These are phyloP conservation scores for Diaporthe vexans DNA, from an alignment of 2,329 filamentous ascomycete genomes.

Conservation along the genomic window DNA sequence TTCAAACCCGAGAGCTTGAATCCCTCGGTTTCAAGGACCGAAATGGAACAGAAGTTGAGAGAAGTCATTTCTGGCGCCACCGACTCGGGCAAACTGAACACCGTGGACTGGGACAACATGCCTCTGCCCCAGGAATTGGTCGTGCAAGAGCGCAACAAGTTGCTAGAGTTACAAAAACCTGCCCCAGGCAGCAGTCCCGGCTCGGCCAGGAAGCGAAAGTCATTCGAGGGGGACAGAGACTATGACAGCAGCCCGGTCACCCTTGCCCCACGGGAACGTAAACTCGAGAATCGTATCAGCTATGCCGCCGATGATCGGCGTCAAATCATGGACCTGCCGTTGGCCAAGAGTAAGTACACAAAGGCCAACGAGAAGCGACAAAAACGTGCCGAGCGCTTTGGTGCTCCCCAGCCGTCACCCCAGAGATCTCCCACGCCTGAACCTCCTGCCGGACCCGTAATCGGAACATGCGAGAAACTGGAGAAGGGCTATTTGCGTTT, in stretches of 20 bases:
- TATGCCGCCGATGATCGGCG: conserved; percentile 66
- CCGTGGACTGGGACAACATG: conserved; percentile 85
- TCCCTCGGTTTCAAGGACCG: conserved; percentile 70
- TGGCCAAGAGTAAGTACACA: conserved; percentile 84
- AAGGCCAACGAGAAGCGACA: conserved; percentile 89
- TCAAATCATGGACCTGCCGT: conserved; percentile 57
- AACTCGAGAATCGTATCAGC: conserved; percentile 83
- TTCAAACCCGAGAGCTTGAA: conserved; percentile 83
- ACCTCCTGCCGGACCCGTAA: conserved; percentile 77
- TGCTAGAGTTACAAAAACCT: conserved; percentile 40
- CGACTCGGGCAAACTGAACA: conserved; percentile 78
- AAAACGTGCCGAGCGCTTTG: conserved; percentile 77
- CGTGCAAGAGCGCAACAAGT: conserved; percentile 71
- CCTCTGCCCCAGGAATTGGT: conserved; percentile 90
- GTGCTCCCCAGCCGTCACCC: conserved; percentile 71
- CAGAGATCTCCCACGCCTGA: conserved; percentile 70
- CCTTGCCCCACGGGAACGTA: conserved; percentile 77
- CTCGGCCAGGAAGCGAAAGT: conserved; percentile 83
- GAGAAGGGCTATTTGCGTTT: conserved; percentile 97
- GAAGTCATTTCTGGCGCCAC: conserved; percentile 87
- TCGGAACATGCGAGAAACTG: conserved; percentile 85
- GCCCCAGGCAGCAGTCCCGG: conserved; percentile 41
- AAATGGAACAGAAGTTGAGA: conserved; percentile 89
- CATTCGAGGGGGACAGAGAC: conserved; percentile 72
- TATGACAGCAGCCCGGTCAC: conserved; percentile 61